Base-by-base conservation (phyloP, 2,329 filamentous ascomycete genomes). In the Curvularia spicifera region DNA sequence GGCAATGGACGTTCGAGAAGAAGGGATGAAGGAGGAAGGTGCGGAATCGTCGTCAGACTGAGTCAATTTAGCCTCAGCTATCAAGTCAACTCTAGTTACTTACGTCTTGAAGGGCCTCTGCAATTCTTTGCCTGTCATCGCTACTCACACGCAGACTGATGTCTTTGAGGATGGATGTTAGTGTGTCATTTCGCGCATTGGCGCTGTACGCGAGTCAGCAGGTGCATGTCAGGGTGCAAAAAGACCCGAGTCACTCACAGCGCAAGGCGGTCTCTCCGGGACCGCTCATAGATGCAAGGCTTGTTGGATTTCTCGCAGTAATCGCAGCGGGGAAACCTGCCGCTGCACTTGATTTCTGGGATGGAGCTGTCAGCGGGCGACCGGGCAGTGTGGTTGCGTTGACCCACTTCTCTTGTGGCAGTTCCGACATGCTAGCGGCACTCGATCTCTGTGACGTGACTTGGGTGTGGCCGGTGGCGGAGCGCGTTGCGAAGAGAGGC, bases 331-430 rank as follows among this genome's bases (percentile, higher is more conserved):
- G 75, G 75, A 28, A 64, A 58, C 13, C 64, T 60, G 7, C 75
- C 75, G 56, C 66, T 71, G 53, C 74, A 77, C 26, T 76, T 76
- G 42, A 75, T 57, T 68, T 64, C 76, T 77, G 35, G 67, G 13
- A 33, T 42, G 4, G 9, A 10, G 10, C 24, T 26, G 26, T 43
- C 8, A 50, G 47, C 53, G 12, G 15, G 37, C 45, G 10, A 31
- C 20, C 12, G 12, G 20, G 29, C 20, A 13, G 8, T 12, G n/a
- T 15, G 13, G 47, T 6, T 28, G 35, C 20, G 18, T 43, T 13
- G 47, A 55, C 61, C 31, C 44, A 65, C 64, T 66, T 53, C 57
- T 52, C 39, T 63, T 63, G 33, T 60, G 64, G 35, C 64, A 66
- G 44, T 60, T 63, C 1, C 46, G 58, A 44, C 61, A 63, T 28